Conservation (phyloP, 345 rosid species). For the Fremontodendron californicum region DNA sequence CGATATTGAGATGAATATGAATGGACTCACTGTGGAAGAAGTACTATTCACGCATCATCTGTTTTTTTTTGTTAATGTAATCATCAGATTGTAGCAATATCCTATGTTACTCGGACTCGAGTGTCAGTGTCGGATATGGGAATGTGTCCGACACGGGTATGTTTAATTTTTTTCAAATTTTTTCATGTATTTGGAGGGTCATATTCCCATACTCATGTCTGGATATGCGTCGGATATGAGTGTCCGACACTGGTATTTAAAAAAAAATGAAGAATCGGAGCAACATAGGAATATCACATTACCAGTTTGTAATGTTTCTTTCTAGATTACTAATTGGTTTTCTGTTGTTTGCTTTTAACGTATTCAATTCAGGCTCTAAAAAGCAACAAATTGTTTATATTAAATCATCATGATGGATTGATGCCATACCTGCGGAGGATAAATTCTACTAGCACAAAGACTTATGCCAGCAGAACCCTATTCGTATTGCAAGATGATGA, state of each 20-base stretch:
- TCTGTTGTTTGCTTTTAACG: not conserved
- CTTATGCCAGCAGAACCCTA: conserved; percentile 72
- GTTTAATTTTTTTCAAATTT: too few species aligned
- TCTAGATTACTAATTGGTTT: not conserved
- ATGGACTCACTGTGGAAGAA: conserved; percentile 51
- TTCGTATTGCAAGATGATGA: conserved; percentile 65
- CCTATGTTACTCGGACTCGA: too few species aligned
- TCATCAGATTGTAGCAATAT: not conserved
- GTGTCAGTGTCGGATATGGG: too few species aligned
- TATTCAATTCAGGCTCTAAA: conserved; percentile 44
- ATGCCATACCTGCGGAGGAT: conserved; percentile 65
- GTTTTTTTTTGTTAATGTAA: not conserved
- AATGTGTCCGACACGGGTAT: too few species aligned
- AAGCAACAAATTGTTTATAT: conserved; percentile 54
- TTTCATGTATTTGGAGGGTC: too few species aligned
- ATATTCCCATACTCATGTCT: too few species aligned
- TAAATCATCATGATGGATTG: conserved; percentile 77
- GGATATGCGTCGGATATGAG: too few species aligned
- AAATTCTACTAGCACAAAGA: conserved; percentile 75
- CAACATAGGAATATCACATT: not conserved
- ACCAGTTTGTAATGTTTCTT: not conserved
- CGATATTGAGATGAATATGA: conserved; percentile 53
- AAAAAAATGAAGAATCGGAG: too few species aligned
- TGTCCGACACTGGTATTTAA: too few species aligned
- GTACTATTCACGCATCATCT: conserved; percentile 25